A percentile compares a stretch with the other conserved stretches of the same genome.
phyloP scores from a whole-genome alignment of 305 asterid genomes.

The Lippia alba region DNA sequence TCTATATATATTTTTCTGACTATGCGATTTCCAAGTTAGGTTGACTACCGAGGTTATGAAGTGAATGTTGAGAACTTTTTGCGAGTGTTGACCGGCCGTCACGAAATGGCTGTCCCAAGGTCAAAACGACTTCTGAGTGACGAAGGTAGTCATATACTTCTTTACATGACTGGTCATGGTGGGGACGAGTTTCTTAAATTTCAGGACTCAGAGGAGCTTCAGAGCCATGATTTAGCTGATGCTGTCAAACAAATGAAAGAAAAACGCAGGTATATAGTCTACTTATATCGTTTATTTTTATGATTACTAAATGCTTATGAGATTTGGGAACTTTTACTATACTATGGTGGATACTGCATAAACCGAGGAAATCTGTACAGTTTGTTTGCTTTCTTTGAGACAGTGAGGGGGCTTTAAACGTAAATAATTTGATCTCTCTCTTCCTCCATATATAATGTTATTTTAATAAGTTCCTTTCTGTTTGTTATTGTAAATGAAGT shows the following conservation, averaged over 20 bases:
- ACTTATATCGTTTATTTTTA: neutral
- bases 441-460: neutral
- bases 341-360: neutral
- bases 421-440: neutral
- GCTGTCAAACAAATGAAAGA: slow-evolving; percentile 99
- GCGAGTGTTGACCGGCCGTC: slow-evolving; percentile 93
- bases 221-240: slow-evolving; percentile 98
- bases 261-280: slow-evolving; percentile 69
- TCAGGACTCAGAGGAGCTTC: slow-evolving; percentile 99
- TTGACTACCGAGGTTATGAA: slow-evolving; percentile 98
- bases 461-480: neutral
- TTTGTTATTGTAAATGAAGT: slow-evolving; percentile 16
- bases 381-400: slow-evolving; percentile 22
- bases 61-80: slow-evolving; percentile 91
- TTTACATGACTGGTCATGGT: slow-evolving; percentile 99
- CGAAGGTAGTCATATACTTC: slow-evolving; percentile 96
- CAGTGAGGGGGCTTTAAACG: slow-evolving; percentile 15
- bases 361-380: neutral
- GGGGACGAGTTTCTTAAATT: slow-evolving; percentile 97
- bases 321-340: slow-evolving; percentile 1
- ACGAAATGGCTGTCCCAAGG: slow-evolving; percentile 90
- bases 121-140: slow-evolving; percentile 97
- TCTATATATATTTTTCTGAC: slow-evolving; percentile 33
- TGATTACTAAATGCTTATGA: neutral
- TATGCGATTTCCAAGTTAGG: slow-evolving; percentile 58